Base-by-base conservation (phyloP, 768 basidiomycete species). In the Suillus weaverae region DNA sequence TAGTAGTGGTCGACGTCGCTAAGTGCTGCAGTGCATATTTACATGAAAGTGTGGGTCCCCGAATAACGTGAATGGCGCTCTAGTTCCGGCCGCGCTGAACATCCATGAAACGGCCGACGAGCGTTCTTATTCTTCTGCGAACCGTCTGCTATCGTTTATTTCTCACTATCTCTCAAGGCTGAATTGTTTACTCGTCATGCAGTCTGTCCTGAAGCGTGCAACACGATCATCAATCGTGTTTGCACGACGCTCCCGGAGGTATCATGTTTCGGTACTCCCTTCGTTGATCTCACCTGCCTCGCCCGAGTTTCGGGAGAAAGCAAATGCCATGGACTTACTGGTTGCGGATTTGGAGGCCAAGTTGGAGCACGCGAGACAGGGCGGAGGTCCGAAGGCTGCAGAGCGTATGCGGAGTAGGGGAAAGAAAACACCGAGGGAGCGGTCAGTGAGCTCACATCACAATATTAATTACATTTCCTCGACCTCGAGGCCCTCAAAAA, bases 391-490 rank as follows among this genome's bases (percentile, higher is more conserved):
- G 14, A 93, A 89, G 74, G 90, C 92, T 32, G 85, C 85, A 38
- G 87, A 89, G 66, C 82, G 90, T 41, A 91, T 93, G 88, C 80
- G 82, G 69, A 84, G 80, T 70, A 89, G 88, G 73, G 91, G 94
- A 2, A 96, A 96, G 82, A 86, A 85, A 70, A 77, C 95, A 14
- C 94, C 94, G 33, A 81, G 94, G 70, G 92, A 94, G 81, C 83
- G 94, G 94, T 93, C 63, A 57, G 69, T 64, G 39, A 41, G 26
- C 57, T 41, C 6, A 41, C 16, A 39, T 3, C 18, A 57, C 20
- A 56, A 22, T 46, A 46, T 46, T 46, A 46, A 59, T 20, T 60
- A 53, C 46, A 50, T 38, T 36, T 39, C 44, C 22, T 43, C 32
- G 14, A 38, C 39, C 64, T 43, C 22, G 57, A 32, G 18, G 14